Evolutionary conservation across 2,329 filamentous ascomycete species (phyloP), one percentile per base, ranked within the genome.

Genomic region (Rhynchosporium agropyri): DNA sequence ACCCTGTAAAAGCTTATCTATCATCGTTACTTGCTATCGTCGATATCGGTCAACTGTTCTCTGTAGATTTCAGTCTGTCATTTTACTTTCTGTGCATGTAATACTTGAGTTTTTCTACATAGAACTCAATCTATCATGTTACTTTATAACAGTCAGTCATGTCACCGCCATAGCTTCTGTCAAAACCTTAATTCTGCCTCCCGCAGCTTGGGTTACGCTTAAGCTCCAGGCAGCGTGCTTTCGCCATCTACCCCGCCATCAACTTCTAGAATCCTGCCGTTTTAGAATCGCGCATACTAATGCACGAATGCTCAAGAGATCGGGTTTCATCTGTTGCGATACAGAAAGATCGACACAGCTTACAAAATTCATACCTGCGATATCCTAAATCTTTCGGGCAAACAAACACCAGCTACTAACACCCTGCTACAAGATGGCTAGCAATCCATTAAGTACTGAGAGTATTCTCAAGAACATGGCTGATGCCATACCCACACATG

Each of bases 391-490:
- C 29, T 43, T 26, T 29, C 15, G 33, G 45, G 4, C 36, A 53
- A 7, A 45, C 15, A 10, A 7, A 45, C 15, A 10, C 45, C 40
- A 36, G 12, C 46, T 13, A 33, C 10, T n/a, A 4, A 46, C 13
- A 9, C 66, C 33, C 33, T 10, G 33, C 33, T 10, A 36, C 33
- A 68, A 43, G 9, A 74, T 74, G 73, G 62, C 67, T 48, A 64
- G 62, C 33, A 69, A 79, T 59, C 78, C 79, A 5, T 75, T 82
- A 55, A 76, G 74, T 63, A 73, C 78, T 43, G 75, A 78, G 64
- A 77, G 78, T 67, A 75, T 88, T 66, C 76, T 87, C 38, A 77
- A 79, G 70, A 76, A 77, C 69, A 88, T 88, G 84, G 81, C 83
- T 62, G 80, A 85, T 50, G 84, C 84, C 36, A 75, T 88, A 59